phyloP scores from a whole-genome alignment of 176 grass and related monocot genomes.

The Elymus sibiricus region DNA sequence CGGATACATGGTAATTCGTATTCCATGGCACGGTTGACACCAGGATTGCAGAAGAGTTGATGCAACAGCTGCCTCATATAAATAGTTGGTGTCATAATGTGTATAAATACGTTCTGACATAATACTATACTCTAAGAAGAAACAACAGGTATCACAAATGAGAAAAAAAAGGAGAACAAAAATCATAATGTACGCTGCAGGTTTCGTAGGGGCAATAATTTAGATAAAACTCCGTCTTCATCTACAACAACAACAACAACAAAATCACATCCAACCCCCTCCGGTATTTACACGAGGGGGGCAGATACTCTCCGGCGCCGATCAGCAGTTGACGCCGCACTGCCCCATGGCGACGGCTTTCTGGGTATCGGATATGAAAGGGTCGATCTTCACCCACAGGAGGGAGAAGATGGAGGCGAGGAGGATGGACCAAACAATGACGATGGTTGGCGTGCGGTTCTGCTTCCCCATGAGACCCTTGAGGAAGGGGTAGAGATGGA shows the following conservation, averaged over 20 bases:
- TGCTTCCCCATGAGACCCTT: constrained; percentile 94
- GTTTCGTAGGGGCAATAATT: neutral
- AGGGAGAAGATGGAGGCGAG: constrained; percentile 92
- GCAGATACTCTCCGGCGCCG: constrained; percentile 11
- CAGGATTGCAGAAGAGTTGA: neutral
- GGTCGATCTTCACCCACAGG: constrained; percentile 90
- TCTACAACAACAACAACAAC: constrained; percentile 32
- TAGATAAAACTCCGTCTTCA: constrained; percentile 35
- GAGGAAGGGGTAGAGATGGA: constrained; percentile 96
- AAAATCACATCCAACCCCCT: constrained; percentile 51
- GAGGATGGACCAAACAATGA: constrained; percentile 94
- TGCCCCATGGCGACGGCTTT: constrained; percentile 59
- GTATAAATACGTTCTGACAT: constrained; percentile 22
- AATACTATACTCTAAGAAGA: constrained; percentile 45
- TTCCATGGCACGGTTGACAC: neutral
- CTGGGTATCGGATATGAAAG: constrained; percentile 74
- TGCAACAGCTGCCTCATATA: constrained; percentile 11
- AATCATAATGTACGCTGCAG: constrained; percentile 40
- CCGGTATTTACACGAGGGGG: constrained; percentile 60
- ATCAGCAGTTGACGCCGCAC: constrained; percentile 90
- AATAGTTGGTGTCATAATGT: neutral
- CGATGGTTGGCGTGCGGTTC: constrained; percentile 87
- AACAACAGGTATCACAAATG: constrained; percentile 32
- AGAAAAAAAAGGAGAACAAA: constrained; percentile 19
- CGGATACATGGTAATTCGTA: neutral